Conservation (phyloP, 2,329 filamentous ascomycete genomes). For the Bipolaris zeicola region DNA sequence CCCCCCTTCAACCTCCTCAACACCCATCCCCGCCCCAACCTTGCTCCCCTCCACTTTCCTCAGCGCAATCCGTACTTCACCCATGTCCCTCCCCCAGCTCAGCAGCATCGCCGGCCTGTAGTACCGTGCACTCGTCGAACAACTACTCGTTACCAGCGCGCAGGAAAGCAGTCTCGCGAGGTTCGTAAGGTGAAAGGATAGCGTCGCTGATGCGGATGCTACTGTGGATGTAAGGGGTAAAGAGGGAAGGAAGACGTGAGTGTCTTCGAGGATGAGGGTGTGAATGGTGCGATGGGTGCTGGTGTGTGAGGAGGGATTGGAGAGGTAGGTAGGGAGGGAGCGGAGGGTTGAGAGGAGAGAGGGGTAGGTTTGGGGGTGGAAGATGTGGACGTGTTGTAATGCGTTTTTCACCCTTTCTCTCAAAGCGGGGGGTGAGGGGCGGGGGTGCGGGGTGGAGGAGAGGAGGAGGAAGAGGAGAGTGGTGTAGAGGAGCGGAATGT, state of each 20-base stretch:
- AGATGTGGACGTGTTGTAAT: slow-evolving; percentile 64
- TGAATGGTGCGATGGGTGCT: slow-evolving; percentile 56
- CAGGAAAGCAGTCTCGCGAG: slow-evolving; percentile 21
- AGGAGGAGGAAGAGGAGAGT: slow-evolving; percentile 37
- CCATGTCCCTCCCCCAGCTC: slow-evolving; percentile 30
- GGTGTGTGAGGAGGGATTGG: slow-evolving; percentile 54
- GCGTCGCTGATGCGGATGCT: slow-evolving; percentile 16
- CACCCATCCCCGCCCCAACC: slow-evolving; percentile 47
- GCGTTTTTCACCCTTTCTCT: slow-evolving; percentile 44
- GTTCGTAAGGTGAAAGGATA: slow-evolving; percentile 19
- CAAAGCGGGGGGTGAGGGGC: slow-evolving; percentile 4
- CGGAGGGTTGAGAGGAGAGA: slow-evolving; percentile 58
- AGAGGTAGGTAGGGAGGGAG: slow-evolving; percentile 57
- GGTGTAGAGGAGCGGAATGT: slow-evolving; percentile 53
- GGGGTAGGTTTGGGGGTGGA: slow-evolving; percentile 59
- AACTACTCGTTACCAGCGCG: not conserved
- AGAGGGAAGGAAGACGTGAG: slow-evolving; percentile 54
- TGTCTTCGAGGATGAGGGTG: slow-evolving; percentile 61
- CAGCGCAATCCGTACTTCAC: slow-evolving; percentile 43
- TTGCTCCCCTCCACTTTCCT: slow-evolving; percentile 40
- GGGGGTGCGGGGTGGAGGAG: not conserved
- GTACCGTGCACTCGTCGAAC: not conserved
- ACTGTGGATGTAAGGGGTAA: slow-evolving; percentile 12
- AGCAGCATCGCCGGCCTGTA: slow-evolving; percentile 34
- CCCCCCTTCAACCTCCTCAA: slow-evolving; percentile 48